Conservation (phyloP, 306 rosid genomes). For the Acacia acuminata region DNA sequence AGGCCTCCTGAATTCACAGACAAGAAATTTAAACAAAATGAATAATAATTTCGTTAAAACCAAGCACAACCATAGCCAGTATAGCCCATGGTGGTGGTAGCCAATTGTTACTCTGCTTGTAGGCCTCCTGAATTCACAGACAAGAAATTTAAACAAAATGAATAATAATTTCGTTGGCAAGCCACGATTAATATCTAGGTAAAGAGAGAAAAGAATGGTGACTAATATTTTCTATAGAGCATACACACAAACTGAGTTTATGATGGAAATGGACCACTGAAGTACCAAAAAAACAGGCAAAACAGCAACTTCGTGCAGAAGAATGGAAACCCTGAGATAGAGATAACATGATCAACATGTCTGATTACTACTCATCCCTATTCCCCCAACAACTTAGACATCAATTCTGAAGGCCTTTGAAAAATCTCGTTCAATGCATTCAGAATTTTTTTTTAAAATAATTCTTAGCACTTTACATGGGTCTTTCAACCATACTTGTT, state of each 20-base stretch:
- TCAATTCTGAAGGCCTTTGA: no score
- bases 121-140: constrained; percentile 71
- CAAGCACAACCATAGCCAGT: constrained; percentile 70
- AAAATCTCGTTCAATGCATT: neutral
- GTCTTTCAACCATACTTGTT: neutral
- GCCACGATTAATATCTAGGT: constrained; percentile 1
- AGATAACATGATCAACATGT: no score
- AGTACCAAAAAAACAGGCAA: constrained; percentile 1
- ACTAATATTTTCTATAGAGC: neutral
- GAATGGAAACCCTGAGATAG: no score
- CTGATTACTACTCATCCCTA: no score
- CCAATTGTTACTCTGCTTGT: constrained; percentile 79
- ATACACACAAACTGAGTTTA: constrained; percentile 3
- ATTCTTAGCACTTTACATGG: neutral
- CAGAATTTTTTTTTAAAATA: neutral
- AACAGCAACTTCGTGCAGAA: neutral
- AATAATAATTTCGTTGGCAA: constrained; percentile 12
- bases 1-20: constrained; percentile 71
- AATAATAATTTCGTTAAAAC: constrained; percentile 54
- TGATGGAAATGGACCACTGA: neutral
- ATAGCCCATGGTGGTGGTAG: constrained; percentile 96
- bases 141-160: neutral
- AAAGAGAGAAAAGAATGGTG: constrained; percentile 4
- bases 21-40: neutral
- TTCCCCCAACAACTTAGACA: no score